Evolutionary conservation across 306 rosid species (phyloP), one percentile per base, ranked within the genome.

Genomic region (Elaeagnus macrophylla): DNA sequence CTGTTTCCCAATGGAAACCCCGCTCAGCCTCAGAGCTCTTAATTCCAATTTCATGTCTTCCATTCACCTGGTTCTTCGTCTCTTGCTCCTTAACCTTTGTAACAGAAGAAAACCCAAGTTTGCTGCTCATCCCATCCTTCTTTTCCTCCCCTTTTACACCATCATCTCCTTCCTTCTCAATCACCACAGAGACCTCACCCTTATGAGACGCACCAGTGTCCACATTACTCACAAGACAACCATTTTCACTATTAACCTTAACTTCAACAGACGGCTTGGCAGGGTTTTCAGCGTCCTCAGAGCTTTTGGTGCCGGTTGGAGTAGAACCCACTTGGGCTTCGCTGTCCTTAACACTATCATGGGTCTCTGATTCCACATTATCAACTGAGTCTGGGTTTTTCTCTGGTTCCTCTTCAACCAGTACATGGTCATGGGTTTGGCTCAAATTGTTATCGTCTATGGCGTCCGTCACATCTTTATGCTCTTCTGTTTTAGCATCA

Each of bases 41-140:
- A 48, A 48, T 61, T 39, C 52, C 46, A 61, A 16, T 54, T 38
- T 54, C 66, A 17, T 41, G 51, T 41, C 57, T 67, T 46, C 40
- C 63, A 61, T 68, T 46, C 51, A 68, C 40, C 62, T 54, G 60
- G 52, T 25, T 25, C 59, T 61, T 61, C 9, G 54, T 10, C 38
- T 39, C 47, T 49, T 54, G 47, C 35, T 48, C 67, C 35, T 54
- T 54, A 38, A 25, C 46, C 54, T 60, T 46, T 9, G 25, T 51
- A 19, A 40, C 38, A 7, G 52, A 45, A 61, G 67, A 54, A 12
- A 61, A 49, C 63, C 38, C 64, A 38, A 59, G 40, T 48, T 61
- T 54, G 53, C 20, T 53, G 51, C 61, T 40, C 68, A 61, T 16
- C 52, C 48, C 63, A 53, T 54, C 57, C 66, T 54, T 61, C 53